Percentiles rank a stretch among this genome's conserved stretches.
These are phyloP conservation scores for Protomyces arabidopsidicola DNA, from an alignment of 1,139 yeast genomes.

Conservation along the genomic window DNA sequence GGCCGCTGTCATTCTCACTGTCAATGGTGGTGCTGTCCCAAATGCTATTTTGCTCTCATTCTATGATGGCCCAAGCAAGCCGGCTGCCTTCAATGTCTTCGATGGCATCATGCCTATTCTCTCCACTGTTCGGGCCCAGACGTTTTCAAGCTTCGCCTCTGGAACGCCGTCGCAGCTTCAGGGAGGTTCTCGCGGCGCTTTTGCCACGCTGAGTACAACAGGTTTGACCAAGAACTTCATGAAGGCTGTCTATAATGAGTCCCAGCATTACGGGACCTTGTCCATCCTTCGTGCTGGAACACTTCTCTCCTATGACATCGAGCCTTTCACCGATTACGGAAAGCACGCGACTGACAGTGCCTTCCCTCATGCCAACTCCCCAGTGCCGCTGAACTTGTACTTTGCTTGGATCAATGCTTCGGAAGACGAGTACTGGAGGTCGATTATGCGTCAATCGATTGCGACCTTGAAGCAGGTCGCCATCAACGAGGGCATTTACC, in stretches of 20 bases:
- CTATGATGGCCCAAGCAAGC: constrained; percentile 11
- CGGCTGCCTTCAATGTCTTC: constrained; percentile 5
- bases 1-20: constrained; percentile 7
- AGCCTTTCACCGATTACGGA: constrained; percentile 9
- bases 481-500: background rate
- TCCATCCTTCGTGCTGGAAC: constrained; percentile 1
- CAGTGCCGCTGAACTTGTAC: constrained; percentile 9
- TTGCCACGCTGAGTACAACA: constrained; percentile 7
- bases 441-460: constrained; percentile 1
- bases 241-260: constrained; percentile 6
- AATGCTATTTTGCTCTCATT: constrained; percentile 6
- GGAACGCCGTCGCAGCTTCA: background rate
- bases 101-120: background rate
- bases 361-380: constrained; percentile 12
- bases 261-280: background rate
- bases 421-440: constrained; percentile 6
- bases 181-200: constrained; percentile 12
- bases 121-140: background rate
- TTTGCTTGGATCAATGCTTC: constrained; percentile 4
- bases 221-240: background rate
- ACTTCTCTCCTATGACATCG: constrained; percentile 6
- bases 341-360: constrained; percentile 2
- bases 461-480: constrained; percentile 6
- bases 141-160: constrained; percentile 1
- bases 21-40: constrained; percentile 4